Conservation (phyloP, 1,284 basidiomycete species). For the Ganoderma multipileum region DNA sequence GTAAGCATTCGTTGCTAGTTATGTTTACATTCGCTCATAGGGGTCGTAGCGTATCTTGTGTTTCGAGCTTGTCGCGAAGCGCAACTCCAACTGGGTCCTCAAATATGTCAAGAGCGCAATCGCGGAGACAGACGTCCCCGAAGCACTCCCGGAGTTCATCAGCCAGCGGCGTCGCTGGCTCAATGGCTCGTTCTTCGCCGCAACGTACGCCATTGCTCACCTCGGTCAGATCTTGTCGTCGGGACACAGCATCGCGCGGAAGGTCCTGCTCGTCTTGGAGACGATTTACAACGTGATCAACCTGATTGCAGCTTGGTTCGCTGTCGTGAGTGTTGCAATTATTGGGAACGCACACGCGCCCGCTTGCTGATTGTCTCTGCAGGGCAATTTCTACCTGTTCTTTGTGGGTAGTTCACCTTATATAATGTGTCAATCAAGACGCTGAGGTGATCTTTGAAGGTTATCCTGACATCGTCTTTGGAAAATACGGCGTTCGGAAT, state of each 20-base stretch:
- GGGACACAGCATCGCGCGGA: slow-evolving; percentile 84
- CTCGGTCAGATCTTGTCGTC: slow-evolving; percentile 85
- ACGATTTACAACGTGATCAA: slow-evolving; percentile 91
- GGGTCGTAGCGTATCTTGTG: slow-evolving; percentile 86
- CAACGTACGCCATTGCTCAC: slow-evolving; percentile 85
- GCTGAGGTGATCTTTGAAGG: slow-evolving; percentile 9
- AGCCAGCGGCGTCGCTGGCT: slow-evolving; percentile 93
- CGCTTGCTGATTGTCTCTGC: neutral
- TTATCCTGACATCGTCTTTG: slow-evolving; percentile 88
- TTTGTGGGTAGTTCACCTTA: slow-evolving; percentile 67
- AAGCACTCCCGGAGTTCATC: slow-evolving; percentile 94
- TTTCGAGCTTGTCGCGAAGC: slow-evolving; percentile 95
- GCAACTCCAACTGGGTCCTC: slow-evolving; percentile 90
- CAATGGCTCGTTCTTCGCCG: slow-evolving; percentile 97
- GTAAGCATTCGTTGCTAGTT: slow-evolving; percentile 47
- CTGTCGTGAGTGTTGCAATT: slow-evolving; percentile 62
- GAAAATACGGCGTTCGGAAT: slow-evolving; percentile 80
- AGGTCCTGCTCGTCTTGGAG: slow-evolving; percentile 79
- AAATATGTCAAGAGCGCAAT: slow-evolving; percentile 96
- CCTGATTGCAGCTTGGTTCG: slow-evolving; percentile 93
- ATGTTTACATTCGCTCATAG: neutral
- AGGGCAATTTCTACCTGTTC: slow-evolving; percentile 96
- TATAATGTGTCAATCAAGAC: slow-evolving; percentile 38
- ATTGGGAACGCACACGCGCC: neutral
- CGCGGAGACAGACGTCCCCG: slow-evolving; percentile 97